Evolutionary conservation across 2,329 filamentous ascomycete genomes (phyloP).

Genomic region (Xenoacremonium recifei): DNA sequence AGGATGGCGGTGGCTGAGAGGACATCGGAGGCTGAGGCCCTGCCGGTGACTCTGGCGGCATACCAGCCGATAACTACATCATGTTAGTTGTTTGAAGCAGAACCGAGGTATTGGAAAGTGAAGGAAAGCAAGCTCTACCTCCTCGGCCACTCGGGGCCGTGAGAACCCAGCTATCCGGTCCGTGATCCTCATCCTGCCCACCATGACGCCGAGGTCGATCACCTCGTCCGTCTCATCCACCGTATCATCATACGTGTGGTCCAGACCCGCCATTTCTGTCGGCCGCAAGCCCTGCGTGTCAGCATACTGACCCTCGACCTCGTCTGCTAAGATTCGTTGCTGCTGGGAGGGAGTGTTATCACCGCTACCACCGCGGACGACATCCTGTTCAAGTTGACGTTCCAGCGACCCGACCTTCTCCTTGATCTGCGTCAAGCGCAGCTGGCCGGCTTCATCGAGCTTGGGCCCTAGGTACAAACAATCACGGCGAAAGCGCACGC

Average conservation of each 20-base stretch:
- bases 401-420: constrained; percentile 74
- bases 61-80: not conserved
- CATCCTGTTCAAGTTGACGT: constrained; percentile 66
- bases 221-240: constrained; percentile 56
- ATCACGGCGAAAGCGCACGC: constrained; percentile 51
- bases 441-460: constrained; percentile 67
- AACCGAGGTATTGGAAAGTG: not conserved
- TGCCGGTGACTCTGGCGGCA: not conserved
- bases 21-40: not conserved
- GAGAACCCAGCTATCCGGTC: constrained; percentile 73
- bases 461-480: constrained; percentile 65
- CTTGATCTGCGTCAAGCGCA: constrained; percentile 73
- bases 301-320: constrained; percentile 56
- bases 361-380: constrained; percentile 47
- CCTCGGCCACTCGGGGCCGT: constrained; percentile 67
- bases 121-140: constrained; percentile 45
- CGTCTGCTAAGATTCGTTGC: constrained; percentile 45
- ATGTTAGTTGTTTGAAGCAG: not conserved
- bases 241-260: constrained; percentile 68
- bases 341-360: constrained; percentile 25
- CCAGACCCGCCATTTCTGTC: constrained; percentile 60
- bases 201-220: constrained; percentile 68
- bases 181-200: constrained; percentile 71
- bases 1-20: not conserved
- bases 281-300: constrained; percentile 61